Evolutionary conservation across 345 rosid genomes (phyloP).

Genomic region (Physaria fendleri): DNA sequence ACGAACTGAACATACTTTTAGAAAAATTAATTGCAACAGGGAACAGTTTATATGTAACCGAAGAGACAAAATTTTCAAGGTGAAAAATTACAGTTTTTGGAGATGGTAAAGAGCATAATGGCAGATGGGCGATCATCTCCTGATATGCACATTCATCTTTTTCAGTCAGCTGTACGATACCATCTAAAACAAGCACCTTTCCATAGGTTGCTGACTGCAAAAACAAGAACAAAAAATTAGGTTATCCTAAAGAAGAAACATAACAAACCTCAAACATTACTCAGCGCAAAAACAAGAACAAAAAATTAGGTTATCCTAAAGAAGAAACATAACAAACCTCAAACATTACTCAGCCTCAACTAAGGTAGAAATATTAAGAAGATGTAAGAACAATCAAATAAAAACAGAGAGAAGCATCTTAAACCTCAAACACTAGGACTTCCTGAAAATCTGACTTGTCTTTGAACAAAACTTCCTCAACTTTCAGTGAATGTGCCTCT

Average conservation of each 20-base stretch:
- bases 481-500: constrained; percentile 92
- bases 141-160: constrained; percentile 98
- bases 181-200: constrained; percentile 90
- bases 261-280: too few relatives aligned
- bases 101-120: constrained; percentile 80
- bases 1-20: background rate
- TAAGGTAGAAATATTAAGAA: background rate
- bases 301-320: background rate
- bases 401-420: background rate
- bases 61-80: constrained; percentile 3
- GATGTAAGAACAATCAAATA: background rate
- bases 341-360: background rate
- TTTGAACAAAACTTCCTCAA: constrained; percentile 58
- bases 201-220: constrained; percentile 92
- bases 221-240: constrained; percentile 9
- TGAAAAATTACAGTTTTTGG: constrained; percentile 50
- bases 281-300: constrained; percentile 48
- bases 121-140: constrained; percentile 98
- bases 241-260: background rate
- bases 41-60: too few relatives aligned
- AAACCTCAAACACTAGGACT: constrained; percentile 86
- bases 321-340: background rate
- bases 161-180: constrained; percentile 93
- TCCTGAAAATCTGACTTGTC: constrained; percentile 87
- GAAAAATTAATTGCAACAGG: background rate